Evolutionary conservation across 176 grass and related monocot species (phyloP).

Genomic region (Musa troglodytarum): DNA sequence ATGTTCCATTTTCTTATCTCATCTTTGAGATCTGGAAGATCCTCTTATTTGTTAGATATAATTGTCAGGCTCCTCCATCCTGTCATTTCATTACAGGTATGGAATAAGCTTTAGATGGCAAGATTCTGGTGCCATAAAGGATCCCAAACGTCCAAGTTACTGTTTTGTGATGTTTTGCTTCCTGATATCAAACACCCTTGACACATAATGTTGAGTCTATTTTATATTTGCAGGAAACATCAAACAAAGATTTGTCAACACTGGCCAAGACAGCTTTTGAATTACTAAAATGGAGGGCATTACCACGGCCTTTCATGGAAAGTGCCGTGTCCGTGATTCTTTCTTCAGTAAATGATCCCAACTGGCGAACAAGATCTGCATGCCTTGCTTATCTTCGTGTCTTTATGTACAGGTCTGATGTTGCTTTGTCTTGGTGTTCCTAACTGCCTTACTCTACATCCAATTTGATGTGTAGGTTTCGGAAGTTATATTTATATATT

Average conservation of each 20-base stretch:
- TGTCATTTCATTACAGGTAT: slow-evolving; percentile 86
- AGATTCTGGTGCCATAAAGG: background rate
- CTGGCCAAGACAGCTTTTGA: slow-evolving; percentile 86
- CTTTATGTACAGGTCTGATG: slow-evolving; percentile 84
- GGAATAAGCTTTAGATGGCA: background rate
- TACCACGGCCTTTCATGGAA: slow-evolving; percentile 64
- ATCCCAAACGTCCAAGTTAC: background rate
- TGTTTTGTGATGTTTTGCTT: background rate
- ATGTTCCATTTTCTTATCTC: slow-evolving; percentile 91
- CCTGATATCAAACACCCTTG: too few species aligned
- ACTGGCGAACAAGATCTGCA: slow-evolving; percentile 89
- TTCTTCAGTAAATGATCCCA: slow-evolving; percentile 65
- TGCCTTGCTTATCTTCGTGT: slow-evolving; percentile 61
- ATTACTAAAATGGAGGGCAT: slow-evolving; percentile 73
- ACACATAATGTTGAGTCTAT: background rate
- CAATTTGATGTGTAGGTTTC: background rate
- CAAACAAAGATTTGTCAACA: slow-evolving; percentile 88
- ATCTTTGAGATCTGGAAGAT: slow-evolving; percentile 85
- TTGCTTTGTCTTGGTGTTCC: slow-evolving; percentile 8
- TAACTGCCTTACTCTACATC: background rate
- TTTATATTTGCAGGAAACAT: slow-evolving; percentile 61
- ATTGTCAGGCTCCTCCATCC: slow-evolving; percentile 62
- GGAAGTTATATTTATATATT: too few species aligned
- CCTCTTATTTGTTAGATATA: slow-evolving; percentile 70
- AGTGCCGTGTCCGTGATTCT: slow-evolving; percentile 60